phyloP scores from a whole-genome alignment of 306 rosid species.

The Quercus rubra region DNA sequence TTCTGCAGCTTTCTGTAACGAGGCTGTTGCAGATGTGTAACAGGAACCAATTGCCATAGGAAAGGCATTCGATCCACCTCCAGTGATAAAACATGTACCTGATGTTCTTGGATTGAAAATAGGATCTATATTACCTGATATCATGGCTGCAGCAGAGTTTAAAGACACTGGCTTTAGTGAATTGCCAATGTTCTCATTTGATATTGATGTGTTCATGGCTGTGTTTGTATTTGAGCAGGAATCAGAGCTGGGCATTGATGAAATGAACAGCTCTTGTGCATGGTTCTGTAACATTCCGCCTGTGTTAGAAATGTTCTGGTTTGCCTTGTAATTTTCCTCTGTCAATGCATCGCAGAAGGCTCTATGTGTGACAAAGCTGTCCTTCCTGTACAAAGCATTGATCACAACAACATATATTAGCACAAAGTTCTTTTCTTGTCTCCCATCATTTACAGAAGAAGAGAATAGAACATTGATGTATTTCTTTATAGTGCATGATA shows the following conservation, averaged over 20 bases:
- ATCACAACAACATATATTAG: background rate
- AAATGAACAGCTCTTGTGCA: constrained; percentile 42
- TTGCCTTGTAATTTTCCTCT: constrained; percentile 72
- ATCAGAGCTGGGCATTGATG: constrained; percentile 33
- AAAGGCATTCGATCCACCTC: background rate
- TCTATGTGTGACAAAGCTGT: constrained; percentile 80
- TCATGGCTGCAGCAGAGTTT: background rate
- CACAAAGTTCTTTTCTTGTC: background rate
- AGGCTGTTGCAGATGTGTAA: constrained; percentile 78
- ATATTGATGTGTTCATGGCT: background rate
- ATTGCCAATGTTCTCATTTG: constrained; percentile 16
- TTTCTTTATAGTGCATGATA: background rate
- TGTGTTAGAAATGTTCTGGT: constrained; percentile 28
- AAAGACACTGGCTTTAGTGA: constrained; percentile 24
- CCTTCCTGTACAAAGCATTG: constrained; percentile 49
- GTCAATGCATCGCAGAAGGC: constrained; percentile 83
- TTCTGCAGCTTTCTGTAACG: constrained; percentile 76
- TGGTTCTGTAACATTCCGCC: constrained; percentile 39
- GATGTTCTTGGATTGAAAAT: background rate
- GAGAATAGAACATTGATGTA: background rate
- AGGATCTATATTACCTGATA: background rate
- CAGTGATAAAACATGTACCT: background rate
- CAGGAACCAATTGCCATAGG: constrained; percentile 40
- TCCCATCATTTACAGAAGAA: no score
- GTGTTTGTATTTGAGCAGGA: background rate